Base-by-base conservation (phyloP, 2,329 filamentous ascomycete genomes). In the Phialocephala subalpina region DNA sequence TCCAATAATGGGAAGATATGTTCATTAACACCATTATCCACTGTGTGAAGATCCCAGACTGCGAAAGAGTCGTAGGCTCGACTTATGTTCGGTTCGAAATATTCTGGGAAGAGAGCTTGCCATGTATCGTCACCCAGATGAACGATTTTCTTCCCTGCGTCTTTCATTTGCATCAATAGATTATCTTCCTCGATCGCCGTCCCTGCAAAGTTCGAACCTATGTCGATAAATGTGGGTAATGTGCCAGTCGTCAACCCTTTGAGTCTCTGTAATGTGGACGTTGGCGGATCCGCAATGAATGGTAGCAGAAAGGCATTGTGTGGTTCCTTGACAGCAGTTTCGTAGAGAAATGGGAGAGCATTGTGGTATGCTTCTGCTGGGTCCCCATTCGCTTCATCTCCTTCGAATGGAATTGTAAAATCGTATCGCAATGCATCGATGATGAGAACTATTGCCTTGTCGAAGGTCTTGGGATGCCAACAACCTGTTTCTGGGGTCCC, bases 121-220 rank as follows among this genome's bases (percentile, higher is more conserved):
- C 96, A 99, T 4, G 96, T 99, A 79, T 99, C 95, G 77, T 99
- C 96, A n/a, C 96, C 96, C 42, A 99, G 82, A 75, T 99, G 97
- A 6, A 94, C 96, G 71, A 99, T 87, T 69, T 86, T 92, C 83
- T 93, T 91, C 40, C 88, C 88, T 18, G 87, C 86, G 72, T 84
- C 81, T 63, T 82, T 84, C 67, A 92, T 73, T 73, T 92, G 90
- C 62, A 85, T 84, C 16, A 93, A 81, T 55, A 92, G 72, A 70
- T 92, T 93, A 77, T 99, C 96, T 82, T 99, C 96, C 64, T 97
- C 94, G 72, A 99, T 97, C 6, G 93, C 93, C 2, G 92, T 97
- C 2, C 96, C 96, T 0, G 93, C 94, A 78, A 99, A 99, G 79
- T 95, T 99, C 69, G 93, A 97, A 0, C 96, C 96, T 12, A 93